Percentiles rank a stretch among this genome's conserved stretches.
Conservation (phyloP, 2,329 filamentous ascomycete genomes). For the Botryotinia convoluta region DNA sequence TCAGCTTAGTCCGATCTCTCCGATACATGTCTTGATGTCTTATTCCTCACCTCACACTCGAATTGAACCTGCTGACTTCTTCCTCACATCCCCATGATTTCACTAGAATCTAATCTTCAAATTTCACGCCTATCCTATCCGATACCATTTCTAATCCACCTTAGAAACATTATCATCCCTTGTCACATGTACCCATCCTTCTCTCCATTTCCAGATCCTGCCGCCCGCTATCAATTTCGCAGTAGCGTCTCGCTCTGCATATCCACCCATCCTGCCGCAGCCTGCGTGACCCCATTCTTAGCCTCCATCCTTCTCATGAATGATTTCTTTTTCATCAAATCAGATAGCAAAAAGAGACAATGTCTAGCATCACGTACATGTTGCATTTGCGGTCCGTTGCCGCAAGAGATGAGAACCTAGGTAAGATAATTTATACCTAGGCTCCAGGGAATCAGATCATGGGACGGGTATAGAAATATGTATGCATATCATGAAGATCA, state of each 20-base stretch:
- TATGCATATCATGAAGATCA: background rate
- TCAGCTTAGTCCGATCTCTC: background rate
- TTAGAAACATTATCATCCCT: background rate
- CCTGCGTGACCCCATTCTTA: background rate
- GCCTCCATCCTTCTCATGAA: background rate
- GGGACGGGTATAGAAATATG: background rate
- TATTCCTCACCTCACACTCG: background rate
- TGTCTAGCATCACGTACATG: constrained; percentile 8
- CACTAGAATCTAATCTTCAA: background rate
- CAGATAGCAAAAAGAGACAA: background rate
- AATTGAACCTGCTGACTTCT: constrained; percentile 1
- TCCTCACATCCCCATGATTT: background rate
- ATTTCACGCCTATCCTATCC: background rate
- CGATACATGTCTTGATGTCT: background rate
- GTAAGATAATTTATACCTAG: background rate
- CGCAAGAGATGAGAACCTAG: background rate
- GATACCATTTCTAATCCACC: background rate
- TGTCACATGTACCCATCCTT: background rate
- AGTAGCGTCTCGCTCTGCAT: constrained; percentile 18
- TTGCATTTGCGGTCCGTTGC: background rate
- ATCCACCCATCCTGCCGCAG: background rate
- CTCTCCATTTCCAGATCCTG: constrained; percentile 1
- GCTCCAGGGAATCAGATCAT: background rate
- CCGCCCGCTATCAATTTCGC: constrained; percentile 15
- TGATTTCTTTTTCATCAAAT: background rate